Conservation (phyloP, 2,329 filamentous ascomycete species). For the Lachnellula cervina region DNA sequence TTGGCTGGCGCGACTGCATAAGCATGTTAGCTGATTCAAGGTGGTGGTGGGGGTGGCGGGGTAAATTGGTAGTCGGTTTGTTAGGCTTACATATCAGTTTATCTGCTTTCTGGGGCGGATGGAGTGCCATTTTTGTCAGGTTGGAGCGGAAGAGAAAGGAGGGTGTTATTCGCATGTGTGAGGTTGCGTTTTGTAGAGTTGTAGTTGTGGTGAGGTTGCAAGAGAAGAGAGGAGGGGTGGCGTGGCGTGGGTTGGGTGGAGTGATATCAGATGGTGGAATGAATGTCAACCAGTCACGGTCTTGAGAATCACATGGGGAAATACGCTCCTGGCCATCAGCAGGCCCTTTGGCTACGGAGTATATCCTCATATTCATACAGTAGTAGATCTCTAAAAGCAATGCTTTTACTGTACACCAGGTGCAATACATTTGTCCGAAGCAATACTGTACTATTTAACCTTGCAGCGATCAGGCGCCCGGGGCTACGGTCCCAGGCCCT, state of each 20-base stretch:
- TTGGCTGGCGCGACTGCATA: conserved; percentile 58
- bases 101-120: conserved; percentile 20
- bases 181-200: not conserved
- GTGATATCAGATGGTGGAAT: no score
- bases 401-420: no score
- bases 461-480: no score
- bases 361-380: no score
- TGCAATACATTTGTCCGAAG: no score
- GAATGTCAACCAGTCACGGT: no score
- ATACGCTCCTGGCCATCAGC: no score
- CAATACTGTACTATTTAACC: no score
- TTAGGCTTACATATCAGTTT: conserved; percentile 31
- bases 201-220: not conserved
- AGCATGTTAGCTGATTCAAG: not conserved
- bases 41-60: not conserved
- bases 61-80: not conserved
- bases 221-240: not conserved
- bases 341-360: no score
- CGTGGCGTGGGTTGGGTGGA: not conserved
- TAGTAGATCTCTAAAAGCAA: no score
- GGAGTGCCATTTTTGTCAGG: conserved; percentile 27
- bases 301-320: no score
- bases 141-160: conserved; percentile 14
- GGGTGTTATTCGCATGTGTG: conserved; percentile 19
- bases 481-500: no score